These are phyloP conservation scores for Cladosporium sp. DNA, from an alignment of 2,329 filamentous ascomycete genomes.

Conservation along the genomic window DNA sequence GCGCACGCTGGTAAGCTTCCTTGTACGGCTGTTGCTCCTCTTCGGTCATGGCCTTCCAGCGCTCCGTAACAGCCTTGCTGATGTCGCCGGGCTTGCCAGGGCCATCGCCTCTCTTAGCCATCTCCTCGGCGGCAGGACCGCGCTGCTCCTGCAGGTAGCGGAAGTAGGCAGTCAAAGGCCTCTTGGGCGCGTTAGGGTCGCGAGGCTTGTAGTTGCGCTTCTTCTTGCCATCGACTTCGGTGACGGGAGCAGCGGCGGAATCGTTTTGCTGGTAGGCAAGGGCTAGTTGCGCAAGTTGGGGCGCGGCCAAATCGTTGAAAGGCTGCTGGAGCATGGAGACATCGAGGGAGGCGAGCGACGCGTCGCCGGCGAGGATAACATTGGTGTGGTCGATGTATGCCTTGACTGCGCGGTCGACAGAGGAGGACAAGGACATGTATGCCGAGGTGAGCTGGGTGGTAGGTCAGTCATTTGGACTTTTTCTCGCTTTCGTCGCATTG, in stretches of 20 bases:
- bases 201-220: conserved; percentile 50
- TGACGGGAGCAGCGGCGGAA: conserved; percentile 22
- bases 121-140: conserved; percentile 67
- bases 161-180: conserved; percentile 91
- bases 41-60: conserved; percentile 77
- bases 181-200: conserved; percentile 93
- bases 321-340: conserved; percentile 33
- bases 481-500: conserved; percentile 16
- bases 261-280: conserved; percentile 22
- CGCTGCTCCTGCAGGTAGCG: conserved; percentile 89
- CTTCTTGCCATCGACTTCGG: conserved; percentile 25
- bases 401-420: conserved; percentile 75
- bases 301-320: conserved; percentile 31
- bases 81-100: conserved; percentile 76
- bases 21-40: conserved; percentile 70
- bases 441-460: conserved; percentile 67
- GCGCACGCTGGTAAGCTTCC: conserved; percentile 57
- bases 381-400: conserved; percentile 90
- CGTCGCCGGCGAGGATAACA: conserved; percentile 64
- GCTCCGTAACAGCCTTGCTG: conserved; percentile 79
- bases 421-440: conserved; percentile 74
- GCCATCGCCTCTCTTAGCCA: conserved; percentile 65
- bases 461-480: conserved; percentile 40
- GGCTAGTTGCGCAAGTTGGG: conserved; percentile 29
- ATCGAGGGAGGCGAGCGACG: conserved; percentile 35